A percentile compares a stretch with the other conserved stretches of the same genome.
Evolutionary conservation across 2,329 filamentous ascomycete species (phyloP).

Genomic region (Aspergillus jensenii): DNA sequence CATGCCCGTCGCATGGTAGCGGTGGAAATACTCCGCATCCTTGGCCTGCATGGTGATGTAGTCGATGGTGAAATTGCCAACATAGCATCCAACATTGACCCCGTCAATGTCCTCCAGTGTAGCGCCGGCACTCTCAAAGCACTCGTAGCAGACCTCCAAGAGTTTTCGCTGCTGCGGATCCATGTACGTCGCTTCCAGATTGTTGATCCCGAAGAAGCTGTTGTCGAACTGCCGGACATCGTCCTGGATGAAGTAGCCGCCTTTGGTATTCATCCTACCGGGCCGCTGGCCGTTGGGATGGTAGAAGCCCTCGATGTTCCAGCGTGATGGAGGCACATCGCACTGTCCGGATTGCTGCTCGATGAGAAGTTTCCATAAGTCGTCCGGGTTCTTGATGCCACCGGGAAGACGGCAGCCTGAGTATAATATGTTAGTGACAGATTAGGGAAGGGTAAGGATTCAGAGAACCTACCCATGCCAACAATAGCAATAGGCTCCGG

Average conservation of each 20-base stretch:
- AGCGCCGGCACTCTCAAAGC: slow-evolving; percentile 6
- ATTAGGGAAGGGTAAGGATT: neutral
- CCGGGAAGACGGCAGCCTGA: slow-evolving; percentile 7
- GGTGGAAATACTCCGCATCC: slow-evolving; percentile 9
- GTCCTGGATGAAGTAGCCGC: slow-evolving; percentile 6
- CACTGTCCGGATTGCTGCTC: neutral
- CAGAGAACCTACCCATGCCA: neutral
- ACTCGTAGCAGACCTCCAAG: slow-evolving; percentile 12
- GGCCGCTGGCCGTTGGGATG: neutral
- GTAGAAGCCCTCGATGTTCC: slow-evolving; percentile 2
- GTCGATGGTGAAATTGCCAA: slow-evolving; percentile 21
- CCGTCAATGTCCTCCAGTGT: neutral
- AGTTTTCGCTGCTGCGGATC: slow-evolving; percentile 15
- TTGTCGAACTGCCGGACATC: slow-evolving; percentile 11
- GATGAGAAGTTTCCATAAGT: slow-evolving; percentile 9
- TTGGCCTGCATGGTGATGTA: slow-evolving; percentile 17
- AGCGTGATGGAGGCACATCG: neutral
- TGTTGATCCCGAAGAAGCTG: slow-evolving; percentile 9
- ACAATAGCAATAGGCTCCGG: neutral
- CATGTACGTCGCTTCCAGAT: slow-evolving; percentile 17
- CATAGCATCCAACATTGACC: slow-evolving; percentile 12
- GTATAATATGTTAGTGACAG: neutral
- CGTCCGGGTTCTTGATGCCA: neutral
- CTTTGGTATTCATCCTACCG: neutral
- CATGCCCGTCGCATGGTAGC: slow-evolving; percentile 17